These are phyloP conservation scores for Blepharisma stoltei DNA, from an alignment of 73 alveolate genomes.

Conservation along the genomic window DNA sequence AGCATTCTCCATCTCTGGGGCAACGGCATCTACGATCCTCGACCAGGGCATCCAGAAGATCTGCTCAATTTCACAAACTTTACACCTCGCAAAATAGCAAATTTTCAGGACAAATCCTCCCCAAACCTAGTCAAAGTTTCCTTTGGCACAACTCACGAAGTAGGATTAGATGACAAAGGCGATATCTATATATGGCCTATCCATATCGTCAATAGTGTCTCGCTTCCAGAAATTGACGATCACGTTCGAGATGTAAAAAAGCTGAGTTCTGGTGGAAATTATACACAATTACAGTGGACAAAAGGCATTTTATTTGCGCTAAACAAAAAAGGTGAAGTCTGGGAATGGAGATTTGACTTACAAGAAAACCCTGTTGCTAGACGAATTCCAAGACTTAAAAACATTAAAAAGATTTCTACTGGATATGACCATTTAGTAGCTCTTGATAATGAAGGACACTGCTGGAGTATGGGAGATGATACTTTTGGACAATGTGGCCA, in stretches of 20 bases:
- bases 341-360: slow-evolving; percentile 48
- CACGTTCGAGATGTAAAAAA: slow-evolving; percentile 31
- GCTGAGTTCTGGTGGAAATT: slow-evolving; percentile 25
- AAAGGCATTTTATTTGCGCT: slow-evolving; percentile 62
- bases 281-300: slow-evolving; percentile 48
- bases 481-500: slow-evolving; percentile 84
- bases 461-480: slow-evolving; percentile 87
- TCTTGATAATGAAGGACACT: slow-evolving; percentile 59
- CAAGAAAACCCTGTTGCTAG: slow-evolving; percentile 38
- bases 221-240: slow-evolving; percentile 46
- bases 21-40: slow-evolving; percentile 39
- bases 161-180: slow-evolving; percentile 53
- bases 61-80: slow-evolving; percentile 50
- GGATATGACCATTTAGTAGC: slow-evolving; percentile 84
- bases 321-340: slow-evolving; percentile 69
- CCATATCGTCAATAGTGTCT: slow-evolving; percentile 28
- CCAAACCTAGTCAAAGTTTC: slow-evolving; percentile 40
- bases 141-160: slow-evolving; percentile 61
- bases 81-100: slow-evolving; percentile 41
- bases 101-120: slow-evolving; percentile 32
- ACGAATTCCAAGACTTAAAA: slow-evolving; percentile 42
- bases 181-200: slow-evolving; percentile 44
- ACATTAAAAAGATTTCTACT: slow-evolving; percentile 55
- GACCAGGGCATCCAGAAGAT: slow-evolving; percentile 34
- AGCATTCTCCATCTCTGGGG: slow-evolving; percentile 60